These are phyloP conservation scores for Euphorbia lathyris DNA, from an alignment of 345 rosid species.

Conservation along the genomic window DNA sequence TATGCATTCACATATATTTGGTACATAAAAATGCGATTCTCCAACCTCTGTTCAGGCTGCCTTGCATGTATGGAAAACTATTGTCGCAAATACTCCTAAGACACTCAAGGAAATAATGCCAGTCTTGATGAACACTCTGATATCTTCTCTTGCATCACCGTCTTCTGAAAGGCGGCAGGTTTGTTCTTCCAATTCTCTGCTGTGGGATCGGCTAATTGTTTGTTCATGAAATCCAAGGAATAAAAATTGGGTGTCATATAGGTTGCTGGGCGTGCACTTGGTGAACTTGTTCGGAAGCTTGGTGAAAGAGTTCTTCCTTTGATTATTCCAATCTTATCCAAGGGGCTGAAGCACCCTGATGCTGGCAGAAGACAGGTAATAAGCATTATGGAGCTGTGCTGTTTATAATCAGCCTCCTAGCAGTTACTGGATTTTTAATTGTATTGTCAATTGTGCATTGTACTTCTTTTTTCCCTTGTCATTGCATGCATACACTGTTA, in stretches of 20 bases:
- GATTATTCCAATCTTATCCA: slow-evolving; percentile 85
- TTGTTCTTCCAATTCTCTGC: slow-evolving; percentile 14
- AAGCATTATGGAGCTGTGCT: neutral
- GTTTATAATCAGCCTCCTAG: neutral
- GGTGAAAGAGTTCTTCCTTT: slow-evolving; percentile 99
- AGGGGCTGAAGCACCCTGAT: slow-evolving; percentile 70
- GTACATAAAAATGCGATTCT: neutral
- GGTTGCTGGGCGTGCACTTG: slow-evolving; percentile 94
- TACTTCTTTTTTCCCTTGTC: neutral
- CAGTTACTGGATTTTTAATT: neutral
- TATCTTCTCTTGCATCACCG: slow-evolving; percentile 82
- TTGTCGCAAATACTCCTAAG: slow-evolving; percentile 97
- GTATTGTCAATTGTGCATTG: neutral
- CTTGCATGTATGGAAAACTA: slow-evolving; percentile 96
- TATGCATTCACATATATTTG: neutral
- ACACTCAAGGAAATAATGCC: slow-evolving; percentile 98
- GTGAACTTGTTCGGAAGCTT: slow-evolving; percentile 98
- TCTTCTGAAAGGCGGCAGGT: slow-evolving; percentile 99
- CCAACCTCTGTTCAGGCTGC: slow-evolving; percentile 62
- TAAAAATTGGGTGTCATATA: slow-evolving; percentile 22
- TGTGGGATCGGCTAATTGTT: neutral
- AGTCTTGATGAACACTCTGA: slow-evolving; percentile 84
- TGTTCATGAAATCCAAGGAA: neutral
- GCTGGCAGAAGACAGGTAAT: slow-evolving; percentile 90
- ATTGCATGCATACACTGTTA: neutral